These are phyloP conservation scores for Mycena maculata DNA, from an alignment of 768 basidiomycete genomes.

Conservation along the genomic window DNA sequence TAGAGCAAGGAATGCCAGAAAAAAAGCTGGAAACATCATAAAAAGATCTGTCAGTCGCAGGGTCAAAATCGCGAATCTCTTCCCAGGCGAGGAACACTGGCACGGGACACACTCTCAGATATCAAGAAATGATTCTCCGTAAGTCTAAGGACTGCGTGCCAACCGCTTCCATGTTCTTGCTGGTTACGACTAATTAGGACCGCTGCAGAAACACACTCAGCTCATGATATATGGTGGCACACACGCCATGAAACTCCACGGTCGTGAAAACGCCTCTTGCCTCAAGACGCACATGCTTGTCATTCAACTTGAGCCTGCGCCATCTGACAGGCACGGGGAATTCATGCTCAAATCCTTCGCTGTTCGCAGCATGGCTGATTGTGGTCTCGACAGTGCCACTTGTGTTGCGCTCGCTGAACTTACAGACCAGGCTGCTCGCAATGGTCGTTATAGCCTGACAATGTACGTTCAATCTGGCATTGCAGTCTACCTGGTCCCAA, in stretches of 20 bases:
- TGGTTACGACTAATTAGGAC: background rate
- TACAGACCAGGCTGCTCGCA: background rate
- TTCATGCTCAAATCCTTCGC: constrained; percentile 14
- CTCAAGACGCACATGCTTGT: constrained; percentile 24
- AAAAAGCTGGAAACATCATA: constrained; percentile 27
- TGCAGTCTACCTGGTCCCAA: constrained; percentile 26
- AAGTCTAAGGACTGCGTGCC: background rate
- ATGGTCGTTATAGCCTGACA: constrained; percentile 15
- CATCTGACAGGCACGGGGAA: background rate
- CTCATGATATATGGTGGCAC: constrained; percentile 17
- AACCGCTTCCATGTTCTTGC: background rate
- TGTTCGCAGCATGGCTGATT: constrained; percentile 9
- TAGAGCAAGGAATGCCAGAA: constrained; percentile 31
- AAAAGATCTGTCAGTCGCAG: constrained; percentile 17
- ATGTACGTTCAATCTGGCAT: constrained; percentile 21
- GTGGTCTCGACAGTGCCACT: background rate
- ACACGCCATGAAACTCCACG: constrained; percentile 25
- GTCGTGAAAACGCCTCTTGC: background rate
- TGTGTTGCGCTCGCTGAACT: constrained; percentile 11
- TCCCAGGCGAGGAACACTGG: constrained; percentile 11
- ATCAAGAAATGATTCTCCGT: constrained; percentile 32
- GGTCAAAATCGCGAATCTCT: constrained; percentile 23
- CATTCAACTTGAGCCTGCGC: constrained; percentile 1
- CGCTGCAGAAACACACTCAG: constrained; percentile 29
- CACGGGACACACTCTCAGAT: constrained; percentile 6